Percentiles rank a stretch among this genome's conserved stretches.
phyloP scores from a whole-genome alignment of 305 asterid genomes.

The Stenogyne calaminthoides region DNA sequence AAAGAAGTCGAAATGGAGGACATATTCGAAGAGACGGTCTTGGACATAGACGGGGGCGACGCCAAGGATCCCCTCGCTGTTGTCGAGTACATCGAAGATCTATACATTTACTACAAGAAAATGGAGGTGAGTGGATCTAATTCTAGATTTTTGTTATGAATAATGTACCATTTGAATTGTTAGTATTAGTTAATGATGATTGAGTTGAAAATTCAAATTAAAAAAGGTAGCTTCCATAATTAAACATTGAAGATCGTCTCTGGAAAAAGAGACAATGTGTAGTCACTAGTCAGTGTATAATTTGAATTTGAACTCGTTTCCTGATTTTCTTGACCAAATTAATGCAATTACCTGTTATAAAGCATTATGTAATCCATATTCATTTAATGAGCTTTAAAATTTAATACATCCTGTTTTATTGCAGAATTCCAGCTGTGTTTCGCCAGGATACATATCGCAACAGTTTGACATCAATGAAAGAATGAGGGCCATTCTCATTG shows the following conservation, averaged over 20 bases:
- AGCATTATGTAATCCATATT: not conserved
- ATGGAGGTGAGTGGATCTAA: constrained; percentile 57
- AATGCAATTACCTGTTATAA: not conserved
- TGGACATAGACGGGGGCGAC: constrained; percentile 71
- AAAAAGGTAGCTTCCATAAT: not conserved
- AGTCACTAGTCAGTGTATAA: not conserved
- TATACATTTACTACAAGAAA: constrained; percentile 65
- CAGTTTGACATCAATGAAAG: constrained; percentile 84
- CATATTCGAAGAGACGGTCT: constrained; percentile 67
- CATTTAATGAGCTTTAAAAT: not conserved
- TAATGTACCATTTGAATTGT: not conserved
- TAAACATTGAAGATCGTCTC: not conserved
- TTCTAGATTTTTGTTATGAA: not conserved
- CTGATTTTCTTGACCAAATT: not conserved
- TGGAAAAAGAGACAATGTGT: constrained; percentile 23
- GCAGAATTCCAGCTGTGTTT: constrained; percentile 74
- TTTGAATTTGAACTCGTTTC: constrained; percentile 26
- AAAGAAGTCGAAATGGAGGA: constrained; percentile 96
- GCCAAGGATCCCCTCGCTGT: constrained; percentile 70
- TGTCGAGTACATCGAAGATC: constrained; percentile 71
- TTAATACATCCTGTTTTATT: not conserved
- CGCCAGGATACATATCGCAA: constrained; percentile 74
- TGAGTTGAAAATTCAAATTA: not conserved
- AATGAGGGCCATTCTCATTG: constrained; percentile 90
- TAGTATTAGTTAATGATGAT: not conserved